phyloP scores from a whole-genome alignment of 192 early-diverging fungal genomes.

The Podochytrium sp. region DNA sequence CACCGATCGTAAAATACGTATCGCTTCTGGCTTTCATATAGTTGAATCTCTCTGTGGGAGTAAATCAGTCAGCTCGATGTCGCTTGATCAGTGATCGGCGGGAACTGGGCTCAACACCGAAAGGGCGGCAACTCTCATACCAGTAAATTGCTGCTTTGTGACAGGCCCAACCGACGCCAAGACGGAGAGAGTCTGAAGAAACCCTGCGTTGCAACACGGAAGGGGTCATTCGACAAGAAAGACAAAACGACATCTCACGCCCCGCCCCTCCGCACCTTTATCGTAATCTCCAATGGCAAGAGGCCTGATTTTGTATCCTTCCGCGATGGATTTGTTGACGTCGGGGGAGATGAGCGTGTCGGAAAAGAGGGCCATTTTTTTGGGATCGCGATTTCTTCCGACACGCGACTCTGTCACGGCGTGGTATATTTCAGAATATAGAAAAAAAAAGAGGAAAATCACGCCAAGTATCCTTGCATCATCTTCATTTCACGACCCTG shows the following conservation, averaged over 20 bases:
- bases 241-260: conserved; percentile 49
- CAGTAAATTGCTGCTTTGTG: conserved; percentile 68
- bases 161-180: conserved; percentile 81
- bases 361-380: conserved; percentile 58
- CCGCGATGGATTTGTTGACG: conserved; percentile 60
- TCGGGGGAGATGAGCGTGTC: conserved; percentile 69
- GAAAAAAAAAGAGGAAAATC: background rate
- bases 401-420: background rate
- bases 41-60: conserved; percentile 70
- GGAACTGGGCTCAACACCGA: background rate
- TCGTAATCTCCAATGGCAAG: conserved; percentile 77
- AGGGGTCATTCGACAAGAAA: too few relatives aligned
- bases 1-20: conserved; percentile 58
- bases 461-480: too few relatives aligned
- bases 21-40: conserved; percentile 73
- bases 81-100: background rate
- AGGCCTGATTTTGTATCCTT: conserved; percentile 76
- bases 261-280: conserved; percentile 56
- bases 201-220: conserved; percentile 51
- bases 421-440: background rate
- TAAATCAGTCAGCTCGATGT: background rate
- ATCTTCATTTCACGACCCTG: too few relatives aligned
- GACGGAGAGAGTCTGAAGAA: conserved; percentile 61
- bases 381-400: background rate
- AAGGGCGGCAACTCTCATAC: conserved; percentile 48